A percentile compares a stretch with the other conserved stretches of the same genome.
phyloP scores from a whole-genome alignment of 2,329 filamentous ascomycete species.

The Neonectria faginata region DNA sequence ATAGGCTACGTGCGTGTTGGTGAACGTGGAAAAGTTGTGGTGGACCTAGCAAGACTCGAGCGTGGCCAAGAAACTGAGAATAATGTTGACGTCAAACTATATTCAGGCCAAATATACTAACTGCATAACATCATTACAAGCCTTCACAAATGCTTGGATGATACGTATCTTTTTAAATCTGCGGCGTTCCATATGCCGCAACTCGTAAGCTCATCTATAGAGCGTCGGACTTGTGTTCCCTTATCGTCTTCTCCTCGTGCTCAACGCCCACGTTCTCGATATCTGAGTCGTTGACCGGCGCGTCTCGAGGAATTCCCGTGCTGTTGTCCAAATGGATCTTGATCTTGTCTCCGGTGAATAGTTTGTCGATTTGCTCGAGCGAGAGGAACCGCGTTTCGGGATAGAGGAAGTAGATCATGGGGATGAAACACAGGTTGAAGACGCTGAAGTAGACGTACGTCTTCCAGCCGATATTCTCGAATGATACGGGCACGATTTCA shows the following conservation, averaged over 20 bases:
- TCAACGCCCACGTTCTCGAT: constrained; percentile 31
- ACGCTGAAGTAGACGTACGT: constrained; percentile 54
- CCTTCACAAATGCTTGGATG: not conserved
- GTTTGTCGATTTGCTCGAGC: constrained; percentile 62
- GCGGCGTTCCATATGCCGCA: no score
- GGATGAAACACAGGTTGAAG: constrained; percentile 54
- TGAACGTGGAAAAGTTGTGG: no score
- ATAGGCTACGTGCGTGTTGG: no score
- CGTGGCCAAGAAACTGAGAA: no score
- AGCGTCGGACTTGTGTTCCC: constrained; percentile 27
- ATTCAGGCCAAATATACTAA: not conserved
- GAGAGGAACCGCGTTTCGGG: constrained; percentile 61
- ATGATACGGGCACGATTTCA: constrained; percentile 53
- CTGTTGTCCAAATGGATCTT: constrained; percentile 48
- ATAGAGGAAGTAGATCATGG: constrained; percentile 61
- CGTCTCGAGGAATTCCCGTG: constrained; percentile 49
- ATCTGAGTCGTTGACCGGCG: constrained; percentile 31
- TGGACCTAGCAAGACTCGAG: no score
- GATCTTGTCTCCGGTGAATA: constrained; percentile 51
- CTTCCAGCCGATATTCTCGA: constrained; percentile 52
- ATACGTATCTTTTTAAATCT: no score
- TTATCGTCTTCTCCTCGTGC: constrained; percentile 38
- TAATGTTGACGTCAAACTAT: not conserved
- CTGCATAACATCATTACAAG: not conserved
- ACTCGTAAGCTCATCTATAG: not conserved